Conservation (phyloP, 306 rosid genomes). For the Malus fusca region DNA sequence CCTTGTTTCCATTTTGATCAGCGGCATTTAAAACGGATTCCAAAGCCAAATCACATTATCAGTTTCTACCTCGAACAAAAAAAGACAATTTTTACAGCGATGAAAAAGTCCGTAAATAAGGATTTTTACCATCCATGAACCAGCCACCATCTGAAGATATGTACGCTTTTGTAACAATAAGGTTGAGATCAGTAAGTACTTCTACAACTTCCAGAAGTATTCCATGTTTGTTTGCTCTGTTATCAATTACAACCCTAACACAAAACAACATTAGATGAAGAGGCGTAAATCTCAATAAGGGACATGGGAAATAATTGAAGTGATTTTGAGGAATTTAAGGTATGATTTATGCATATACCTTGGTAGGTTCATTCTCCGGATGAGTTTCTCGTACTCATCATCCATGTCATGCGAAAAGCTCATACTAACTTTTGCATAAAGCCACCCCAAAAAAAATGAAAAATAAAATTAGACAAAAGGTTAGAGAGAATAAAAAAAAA, state of each 20-base stretch:
- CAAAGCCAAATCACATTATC: neutral
- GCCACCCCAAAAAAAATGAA: too few relatives aligned
- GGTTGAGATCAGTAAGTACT: conserved; percentile 79
- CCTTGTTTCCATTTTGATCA: conserved; percentile 83
- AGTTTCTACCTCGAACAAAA: neutral
- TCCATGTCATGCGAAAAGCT: too few relatives aligned
- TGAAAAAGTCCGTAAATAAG: neutral
- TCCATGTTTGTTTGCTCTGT: conserved; percentile 79
- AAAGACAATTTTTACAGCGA: neutral
- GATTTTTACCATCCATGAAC: conserved; percentile 89
- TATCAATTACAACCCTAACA: conserved; percentile 84
- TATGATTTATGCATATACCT: too few relatives aligned
- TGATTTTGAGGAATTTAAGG: neutral
- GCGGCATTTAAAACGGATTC: conserved; percentile 78
- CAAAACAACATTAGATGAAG: conserved; percentile 13
- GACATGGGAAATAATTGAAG: neutral
- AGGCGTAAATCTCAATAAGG: conserved; percentile 15
- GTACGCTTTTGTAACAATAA: conserved; percentile 74
- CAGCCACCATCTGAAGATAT: conserved; percentile 93
- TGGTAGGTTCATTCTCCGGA: too few relatives aligned
- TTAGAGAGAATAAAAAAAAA: too few relatives aligned
- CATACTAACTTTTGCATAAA: too few relatives aligned
- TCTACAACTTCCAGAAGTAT: conserved; percentile 93
- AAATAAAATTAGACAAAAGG: too few relatives aligned
- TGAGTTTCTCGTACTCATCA: too few relatives aligned